Evolutionary conservation across 352 stramenopile species (phyloP), one percentile per base, ranked within the genome.

Genomic region (Peronospora tabacina): DNA sequence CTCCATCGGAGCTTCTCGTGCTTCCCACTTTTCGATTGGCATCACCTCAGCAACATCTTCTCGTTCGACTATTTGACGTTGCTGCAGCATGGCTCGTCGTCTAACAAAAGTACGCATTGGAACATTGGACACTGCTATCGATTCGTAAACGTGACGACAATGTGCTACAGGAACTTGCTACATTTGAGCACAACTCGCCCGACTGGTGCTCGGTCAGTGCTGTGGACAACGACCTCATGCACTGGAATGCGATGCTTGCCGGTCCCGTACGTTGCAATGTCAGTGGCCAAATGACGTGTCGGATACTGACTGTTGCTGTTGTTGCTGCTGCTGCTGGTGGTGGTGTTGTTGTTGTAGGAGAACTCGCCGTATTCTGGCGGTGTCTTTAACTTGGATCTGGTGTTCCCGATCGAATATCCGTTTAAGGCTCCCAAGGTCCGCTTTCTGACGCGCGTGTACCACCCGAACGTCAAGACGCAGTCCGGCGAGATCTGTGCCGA

Each of bases 341-440:
- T n/a, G n/a, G n/a, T n/a, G 35, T 45, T 44, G 13, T 43, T 24
- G 8, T 13, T 53, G 41, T 44, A 94, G 83, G 76, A 94, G 39
- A 73, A 87, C 60, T 75, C 86, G 37, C 86, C 89, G 40, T 96
- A 95, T 65, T 70, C 70, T 9, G 84, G 83, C 3, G 90, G 84
- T 46, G 86, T 93, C 49, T 98, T 98, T 57, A 91, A 87, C 48
- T 80, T 99, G 52, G 82, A 98, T 57, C 63, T 98, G 38, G 75
- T 95, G 52, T 98, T 99, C 62, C 94, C 95, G 0, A 80, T 81
- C 10, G 90, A 98, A 57, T 99, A 99, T 63, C 96, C 96, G 19
- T 97, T 97, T 72, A 97, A 97, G 61, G 81, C 89, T 2, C 87
- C 88, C 40, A 93, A 88, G 62, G 82, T 93, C 38, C 90, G 86